phyloP scores from a whole-genome alignment of 176 grass and related monocot genomes.

The Pontederia crassipes region DNA sequence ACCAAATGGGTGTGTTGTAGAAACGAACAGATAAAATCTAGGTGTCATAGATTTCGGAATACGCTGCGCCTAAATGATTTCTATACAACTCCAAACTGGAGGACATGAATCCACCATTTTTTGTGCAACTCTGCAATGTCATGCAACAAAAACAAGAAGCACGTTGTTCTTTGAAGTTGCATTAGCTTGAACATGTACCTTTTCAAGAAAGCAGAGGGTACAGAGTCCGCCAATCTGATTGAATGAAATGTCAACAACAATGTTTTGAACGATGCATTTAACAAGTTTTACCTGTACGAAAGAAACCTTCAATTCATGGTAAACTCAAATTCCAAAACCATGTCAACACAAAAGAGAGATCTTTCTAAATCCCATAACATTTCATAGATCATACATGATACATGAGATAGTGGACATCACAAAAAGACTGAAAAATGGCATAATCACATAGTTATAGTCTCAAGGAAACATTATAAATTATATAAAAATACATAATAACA shows the following conservation, averaged over 20 bases:
- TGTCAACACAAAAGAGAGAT: too few relatives aligned
- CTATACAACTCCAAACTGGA: too few relatives aligned
- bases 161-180: neutral
- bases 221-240: slow-evolving; percentile 86
- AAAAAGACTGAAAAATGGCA: neutral
- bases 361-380: too few relatives aligned
- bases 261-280: slow-evolving; percentile 87
- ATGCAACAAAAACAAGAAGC: neutral
- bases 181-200: slow-evolving; percentile 28
- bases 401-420: too few relatives aligned
- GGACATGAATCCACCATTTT: too few relatives aligned
- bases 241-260: slow-evolving; percentile 83
- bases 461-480: neutral
- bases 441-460: neutral
- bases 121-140: too few relatives aligned
- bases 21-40: neutral
- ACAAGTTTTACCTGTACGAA: slow-evolving; percentile 74
- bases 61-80: too few relatives aligned
- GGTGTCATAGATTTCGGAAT: too few relatives aligned
- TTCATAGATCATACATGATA: too few relatives aligned
- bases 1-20: too few relatives aligned
- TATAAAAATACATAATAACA: neutral
- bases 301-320: slow-evolving; percentile 1
- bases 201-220: slow-evolving; percentile 89
- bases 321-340: neutral